Evolutionary conservation across 2,329 filamentous ascomycete species (phyloP).

Genomic region (Scytalidium sp.): DNA sequence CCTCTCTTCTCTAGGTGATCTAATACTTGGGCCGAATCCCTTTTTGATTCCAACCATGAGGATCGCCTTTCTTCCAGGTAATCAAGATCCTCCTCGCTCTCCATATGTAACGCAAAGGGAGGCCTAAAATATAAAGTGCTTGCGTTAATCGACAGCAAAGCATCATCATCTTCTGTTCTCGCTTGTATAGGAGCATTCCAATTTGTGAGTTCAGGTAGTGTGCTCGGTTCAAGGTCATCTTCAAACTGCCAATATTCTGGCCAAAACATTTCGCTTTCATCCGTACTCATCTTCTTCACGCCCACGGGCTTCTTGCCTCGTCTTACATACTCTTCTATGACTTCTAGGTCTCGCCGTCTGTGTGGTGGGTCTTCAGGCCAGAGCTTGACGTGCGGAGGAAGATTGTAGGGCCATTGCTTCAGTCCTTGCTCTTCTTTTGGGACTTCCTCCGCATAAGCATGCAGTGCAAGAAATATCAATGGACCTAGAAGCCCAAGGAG

Average conservation of each 20-base stretch:
- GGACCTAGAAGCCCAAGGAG: slow-evolving; percentile 39
- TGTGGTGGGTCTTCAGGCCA: slow-evolving; percentile 43
- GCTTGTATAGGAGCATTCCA: slow-evolving; percentile 1
- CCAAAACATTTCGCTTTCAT: slow-evolving; percentile 72
- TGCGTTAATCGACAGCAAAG: slow-evolving; percentile 15
- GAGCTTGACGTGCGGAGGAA: slow-evolving; percentile 41
- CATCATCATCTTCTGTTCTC: slow-evolving; percentile 19
- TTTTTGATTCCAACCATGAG: not conserved
- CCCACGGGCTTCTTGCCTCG: slow-evolving; percentile 49
- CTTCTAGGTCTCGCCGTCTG: slow-evolving; percentile 36
- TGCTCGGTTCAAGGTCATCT: slow-evolving; percentile 10
- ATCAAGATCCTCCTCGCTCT: not conserved
- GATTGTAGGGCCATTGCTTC: slow-evolving; percentile 41
- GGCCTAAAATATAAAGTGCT: slow-evolving; percentile 37
- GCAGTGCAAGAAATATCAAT: slow-evolving; percentile 41
- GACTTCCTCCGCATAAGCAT: slow-evolving; percentile 31
- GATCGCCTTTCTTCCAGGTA: slow-evolving; percentile 13
- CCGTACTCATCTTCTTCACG: slow-evolving; percentile 68
- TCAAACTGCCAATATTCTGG: slow-evolving; percentile 55
- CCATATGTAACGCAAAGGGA: slow-evolving; percentile 48
- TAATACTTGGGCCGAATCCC: slow-evolving; percentile 34
- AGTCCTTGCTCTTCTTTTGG: slow-evolving; percentile 15
- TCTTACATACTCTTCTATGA: slow-evolving; percentile 33
- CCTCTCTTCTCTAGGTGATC: slow-evolving; percentile 52
- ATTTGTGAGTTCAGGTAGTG: not conserved